Evolutionary conservation across 2,329 filamentous ascomycete genomes (phyloP).

Genomic region (Microcyclospora tardicrescens): DNA sequence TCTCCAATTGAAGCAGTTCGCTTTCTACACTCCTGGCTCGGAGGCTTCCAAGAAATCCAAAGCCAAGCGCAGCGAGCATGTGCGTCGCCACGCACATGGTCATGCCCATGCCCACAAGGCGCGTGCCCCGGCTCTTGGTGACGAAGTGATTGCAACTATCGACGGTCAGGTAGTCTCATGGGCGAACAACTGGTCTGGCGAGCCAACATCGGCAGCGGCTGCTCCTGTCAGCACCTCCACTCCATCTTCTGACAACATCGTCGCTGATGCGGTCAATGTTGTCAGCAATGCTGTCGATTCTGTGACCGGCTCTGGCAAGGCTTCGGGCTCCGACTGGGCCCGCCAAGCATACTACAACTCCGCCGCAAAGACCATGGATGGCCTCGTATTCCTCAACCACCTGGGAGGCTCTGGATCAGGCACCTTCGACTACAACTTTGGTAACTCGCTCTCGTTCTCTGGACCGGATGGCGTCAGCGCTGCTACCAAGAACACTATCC

Average conservation of each 20-base stretch:
- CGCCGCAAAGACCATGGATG: constrained; percentile 30
- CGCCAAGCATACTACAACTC: constrained; percentile 26
- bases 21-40: constrained; percentile 47
- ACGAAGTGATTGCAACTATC: constrained; percentile 45
- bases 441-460: constrained; percentile 46
- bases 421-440: constrained; percentile 41
- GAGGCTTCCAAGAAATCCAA: constrained; percentile 27
- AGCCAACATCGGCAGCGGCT: constrained; percentile 9
- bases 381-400: constrained; percentile 47
- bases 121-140: constrained; percentile 31
- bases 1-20: constrained; percentile 52
- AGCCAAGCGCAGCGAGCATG: constrained; percentile 9
- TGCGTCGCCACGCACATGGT: constrained; percentile 11
- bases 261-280: constrained; percentile 4
- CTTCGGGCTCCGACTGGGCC: constrained; percentile 17
- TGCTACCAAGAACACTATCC: constrained; percentile 35
- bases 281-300: constrained; percentile 7
- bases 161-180: constrained; percentile 45
- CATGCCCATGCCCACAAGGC: constrained; percentile 26
- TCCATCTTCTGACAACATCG: constrained; percentile 6
- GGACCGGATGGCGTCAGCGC: constrained; percentile 35
- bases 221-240: constrained; percentile 10
- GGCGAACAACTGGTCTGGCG: constrained; percentile 43
- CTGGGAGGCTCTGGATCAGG: constrained; percentile 43
- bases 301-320: constrained; percentile 5